These are phyloP conservation scores for Mycena albidolilacea DNA, from an alignment of 768 basidiomycete genomes.

Conservation along the genomic window DNA sequence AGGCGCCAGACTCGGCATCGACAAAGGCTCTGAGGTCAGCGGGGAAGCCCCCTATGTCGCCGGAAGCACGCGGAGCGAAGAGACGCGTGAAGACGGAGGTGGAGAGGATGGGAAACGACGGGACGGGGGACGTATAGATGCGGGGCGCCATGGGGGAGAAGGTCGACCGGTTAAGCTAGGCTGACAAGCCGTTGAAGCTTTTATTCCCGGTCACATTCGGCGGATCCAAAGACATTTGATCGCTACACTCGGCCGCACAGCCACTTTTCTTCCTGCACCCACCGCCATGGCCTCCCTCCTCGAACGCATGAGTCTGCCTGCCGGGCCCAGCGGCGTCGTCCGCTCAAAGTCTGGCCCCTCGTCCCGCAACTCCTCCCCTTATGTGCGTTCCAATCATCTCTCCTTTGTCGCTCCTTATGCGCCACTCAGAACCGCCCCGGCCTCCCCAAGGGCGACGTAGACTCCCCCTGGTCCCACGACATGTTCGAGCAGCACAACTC, in stretches of 20 bases:
- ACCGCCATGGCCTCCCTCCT: slow-evolving; percentile 69
- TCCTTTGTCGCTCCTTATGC: slow-evolving; percentile 35
- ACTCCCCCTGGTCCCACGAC: slow-evolving; percentile 81
- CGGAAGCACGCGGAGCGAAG: slow-evolving; percentile 52
- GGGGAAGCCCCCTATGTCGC: slow-evolving; percentile 59
- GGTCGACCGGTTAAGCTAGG: slow-evolving; percentile 3
- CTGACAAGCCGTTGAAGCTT: too few relatives aligned
- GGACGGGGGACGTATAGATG: slow-evolving; percentile 64
- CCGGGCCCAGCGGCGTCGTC: slow-evolving; percentile 60
- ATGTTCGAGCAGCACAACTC: slow-evolving; percentile 74
- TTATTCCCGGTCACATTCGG: too few relatives aligned
- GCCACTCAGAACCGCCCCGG: slow-evolving; percentile 62
- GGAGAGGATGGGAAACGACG: slow-evolving; percentile 54
- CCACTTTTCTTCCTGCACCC: neutral
- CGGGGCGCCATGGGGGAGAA: slow-evolving; percentile 49
- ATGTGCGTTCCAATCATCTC: slow-evolving; percentile 59
- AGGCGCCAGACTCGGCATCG: slow-evolving; percentile 72
- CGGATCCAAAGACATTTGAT: too few relatives aligned
- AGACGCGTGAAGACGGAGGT: slow-evolving; percentile 67
- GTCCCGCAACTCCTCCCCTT: slow-evolving; percentile 62
- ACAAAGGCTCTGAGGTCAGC: slow-evolving; percentile 70
- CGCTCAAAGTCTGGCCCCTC: slow-evolving; percentile 57
- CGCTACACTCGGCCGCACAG: too few relatives aligned
- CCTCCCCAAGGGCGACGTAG: slow-evolving; percentile 76
- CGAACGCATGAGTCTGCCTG: slow-evolving; percentile 67